Evolutionary conservation across 495 filamentous ascomycete genomes (phyloP), one percentile per base, ranked within the genome.

Genomic region (Umbilicaria muhlenbergii): DNA sequence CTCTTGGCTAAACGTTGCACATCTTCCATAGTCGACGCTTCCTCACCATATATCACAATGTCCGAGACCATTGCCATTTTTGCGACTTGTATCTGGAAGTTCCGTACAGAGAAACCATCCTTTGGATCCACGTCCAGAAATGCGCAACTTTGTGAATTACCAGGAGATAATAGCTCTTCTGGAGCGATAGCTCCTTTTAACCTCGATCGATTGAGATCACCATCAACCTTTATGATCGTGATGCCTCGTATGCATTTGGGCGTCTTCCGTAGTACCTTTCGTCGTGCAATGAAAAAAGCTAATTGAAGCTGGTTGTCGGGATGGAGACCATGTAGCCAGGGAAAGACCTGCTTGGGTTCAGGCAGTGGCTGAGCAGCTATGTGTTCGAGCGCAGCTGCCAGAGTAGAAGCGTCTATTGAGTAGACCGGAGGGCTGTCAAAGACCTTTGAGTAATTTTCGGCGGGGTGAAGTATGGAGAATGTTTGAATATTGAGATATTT

Each of bases 311-410:
- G 77, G 53, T 96, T 98, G 42, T 77, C 74, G 3, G 81, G 77
- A 51, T 96, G 89, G n/a, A 96, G 63, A 16, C 91, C 91, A 65
- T 98, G 91, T 8, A 94, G 70, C 91, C 91, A 98, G n/a, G 91
- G 91, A 53, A 95, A 98, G 51, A 94, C 80, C 47, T 75, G 70
- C 10, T 75, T 68, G 1, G 92, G 78, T 46, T 93, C 82, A 8
- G 91, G 89, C 17, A 95, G 61, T 11, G 83, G 77, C 51, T 92
- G 85, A 3, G 75, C 70, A 0, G 88, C 73, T 44, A 74, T 59
- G 47, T 88, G 73, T 47, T 88, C 75, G 8, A 94, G 50, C 2
- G 89, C 83, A 11, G 77, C 73, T 14, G 74, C 72, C 31, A 95
- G 68, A 6, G 67, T 73, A 17, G 64, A 65, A 32, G 78, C 77